Evolutionary conservation across 371 early-diverging fungal species (phyloP).

Genomic region (Rozella allomycis): DNA sequence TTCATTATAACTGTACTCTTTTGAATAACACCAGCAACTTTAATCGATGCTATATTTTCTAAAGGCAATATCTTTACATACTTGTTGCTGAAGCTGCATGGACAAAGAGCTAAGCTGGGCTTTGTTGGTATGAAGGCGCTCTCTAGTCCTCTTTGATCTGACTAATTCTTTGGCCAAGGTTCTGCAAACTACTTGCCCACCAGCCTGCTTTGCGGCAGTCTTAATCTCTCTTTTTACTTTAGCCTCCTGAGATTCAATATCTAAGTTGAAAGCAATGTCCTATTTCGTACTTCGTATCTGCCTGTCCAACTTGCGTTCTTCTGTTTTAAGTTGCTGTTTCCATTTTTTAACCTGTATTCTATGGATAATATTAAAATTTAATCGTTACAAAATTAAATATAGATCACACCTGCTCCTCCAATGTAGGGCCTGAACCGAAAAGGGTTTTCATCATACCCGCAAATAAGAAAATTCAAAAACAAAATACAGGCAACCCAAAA

Average conservation of each 20-base stretch:
- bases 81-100: constrained; percentile 73
- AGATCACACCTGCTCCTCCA: too few relatives aligned
- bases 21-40: constrained; percentile 67
- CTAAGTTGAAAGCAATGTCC: too few relatives aligned
- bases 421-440: too few relatives aligned
- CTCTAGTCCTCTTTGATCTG: constrained; percentile 48
- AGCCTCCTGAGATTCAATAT: constrained; percentile 55
- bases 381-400: too few relatives aligned
- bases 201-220: constrained; percentile 64
- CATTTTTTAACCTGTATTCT: constrained; percentile 86
- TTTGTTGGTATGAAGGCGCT: constrained; percentile 59
- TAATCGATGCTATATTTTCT: constrained; percentile 36
- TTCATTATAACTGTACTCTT: constrained; percentile 78
- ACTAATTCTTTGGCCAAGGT: constrained; percentile 66
- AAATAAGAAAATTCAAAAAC: too few relatives aligned
- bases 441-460: too few relatives aligned
- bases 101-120: constrained; percentile 76
- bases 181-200: constrained; percentile 49
- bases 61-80: constrained; percentile 22
- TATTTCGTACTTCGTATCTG: constrained; percentile 50
- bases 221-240: constrained; percentile 60
- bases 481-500: too few relatives aligned
- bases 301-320: constrained; percentile 70
- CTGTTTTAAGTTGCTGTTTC: constrained; percentile 53
- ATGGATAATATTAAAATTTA: too few relatives aligned